Evolutionary conservation across 1,139 yeast genomes (phyloP).

Genomic region (Sugiyamaella castrensis): DNA sequence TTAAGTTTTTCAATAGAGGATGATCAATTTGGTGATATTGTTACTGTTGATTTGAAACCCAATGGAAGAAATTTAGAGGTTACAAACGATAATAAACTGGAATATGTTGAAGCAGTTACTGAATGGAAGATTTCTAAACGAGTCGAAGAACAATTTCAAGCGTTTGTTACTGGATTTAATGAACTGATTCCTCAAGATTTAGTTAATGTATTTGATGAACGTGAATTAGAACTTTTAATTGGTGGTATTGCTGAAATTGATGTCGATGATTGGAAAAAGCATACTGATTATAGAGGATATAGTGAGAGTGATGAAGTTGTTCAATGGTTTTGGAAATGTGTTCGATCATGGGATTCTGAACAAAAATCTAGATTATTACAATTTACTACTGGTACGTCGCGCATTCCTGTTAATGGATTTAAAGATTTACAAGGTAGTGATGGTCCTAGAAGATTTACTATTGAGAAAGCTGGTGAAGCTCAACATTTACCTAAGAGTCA

Average conservation of each 20-base stretch:
- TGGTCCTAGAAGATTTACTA: constrained; percentile 97
- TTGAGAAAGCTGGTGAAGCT: constrained; percentile 94
- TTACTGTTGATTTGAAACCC: constrained; percentile 85
- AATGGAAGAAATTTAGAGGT: constrained; percentile 87
- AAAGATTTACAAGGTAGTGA: constrained; percentile 98
- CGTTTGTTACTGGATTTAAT: constrained; percentile 94
- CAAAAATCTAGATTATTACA: constrained; percentile 93
- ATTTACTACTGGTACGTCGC: constrained; percentile 97
- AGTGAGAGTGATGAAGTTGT: constrained; percentile 94
- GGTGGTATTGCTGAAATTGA: constrained; percentile 99
- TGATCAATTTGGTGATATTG: constrained; percentile 92
- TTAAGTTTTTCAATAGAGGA: constrained; percentile 93
- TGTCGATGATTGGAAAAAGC: constrained; percentile 98
- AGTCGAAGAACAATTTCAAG: constrained; percentile 93
- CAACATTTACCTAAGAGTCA: constrained; percentile 95
- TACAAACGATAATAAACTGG: constrained; percentile 90
- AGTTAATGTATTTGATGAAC: constrained; percentile 94
- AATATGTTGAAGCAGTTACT: constrained; percentile 89
- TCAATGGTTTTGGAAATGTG: constrained; percentile 98
- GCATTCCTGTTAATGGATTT: constrained; percentile 98
- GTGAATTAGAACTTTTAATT: constrained; percentile 91
- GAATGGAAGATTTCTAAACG: constrained; percentile 95
- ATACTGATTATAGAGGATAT: constrained; percentile 96
- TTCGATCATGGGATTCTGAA: constrained; percentile 92
- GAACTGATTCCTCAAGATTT: constrained; percentile 96